These are phyloP conservation scores for Chondrus crispus DNA, from an alignment of 23 red algal species.

Conservation along the genomic window DNA sequence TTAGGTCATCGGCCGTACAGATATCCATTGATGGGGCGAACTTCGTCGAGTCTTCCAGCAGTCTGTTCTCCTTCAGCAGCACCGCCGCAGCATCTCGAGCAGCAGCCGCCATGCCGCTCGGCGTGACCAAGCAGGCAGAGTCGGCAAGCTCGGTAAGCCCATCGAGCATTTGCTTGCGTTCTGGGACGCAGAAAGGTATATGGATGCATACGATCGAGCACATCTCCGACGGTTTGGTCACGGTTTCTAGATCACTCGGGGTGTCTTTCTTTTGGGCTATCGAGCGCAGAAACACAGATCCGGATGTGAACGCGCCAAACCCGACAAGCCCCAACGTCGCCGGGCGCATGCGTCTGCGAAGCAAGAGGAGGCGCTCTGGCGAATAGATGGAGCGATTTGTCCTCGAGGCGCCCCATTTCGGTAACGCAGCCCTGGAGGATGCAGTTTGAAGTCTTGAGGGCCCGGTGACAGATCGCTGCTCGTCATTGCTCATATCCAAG, in stretches of 20 bases:
- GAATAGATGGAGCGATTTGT: not conserved
- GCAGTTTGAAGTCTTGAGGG: too few relatives aligned
- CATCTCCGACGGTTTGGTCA: not conserved
- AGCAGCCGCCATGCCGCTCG: slow-evolving; percentile 41
- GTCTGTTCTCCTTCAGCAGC: not conserved
- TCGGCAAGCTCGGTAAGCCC: not conserved
- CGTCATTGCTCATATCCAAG: too few relatives aligned
- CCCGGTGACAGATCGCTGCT: too few relatives aligned
- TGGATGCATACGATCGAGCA: slow-evolving; percentile 48
- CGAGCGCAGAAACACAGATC: slow-evolving; percentile 19
- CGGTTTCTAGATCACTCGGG: not conserved
- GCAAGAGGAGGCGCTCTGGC: not conserved
- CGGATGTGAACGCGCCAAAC: slow-evolving; percentile 46
- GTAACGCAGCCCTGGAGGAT: not conserved
- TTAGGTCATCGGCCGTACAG: slow-evolving; percentile 13
- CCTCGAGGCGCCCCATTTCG: not conserved
- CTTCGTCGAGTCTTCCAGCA: slow-evolving; percentile 43
- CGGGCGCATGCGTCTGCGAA: not conserved
- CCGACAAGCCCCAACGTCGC: slow-evolving; percentile 33
- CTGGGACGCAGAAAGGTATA: slow-evolving; percentile 52
- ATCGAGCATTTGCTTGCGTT: slow-evolving; percentile 2
- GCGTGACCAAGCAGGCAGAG: not conserved
- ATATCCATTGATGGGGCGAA: slow-evolving; percentile 50
- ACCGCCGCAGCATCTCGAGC: not conserved
- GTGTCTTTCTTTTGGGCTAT: not conserved